phyloP scores from a whole-genome alignment of 371 early-diverging fungal genomes.

The Lichtheimia ramosa region DNA sequence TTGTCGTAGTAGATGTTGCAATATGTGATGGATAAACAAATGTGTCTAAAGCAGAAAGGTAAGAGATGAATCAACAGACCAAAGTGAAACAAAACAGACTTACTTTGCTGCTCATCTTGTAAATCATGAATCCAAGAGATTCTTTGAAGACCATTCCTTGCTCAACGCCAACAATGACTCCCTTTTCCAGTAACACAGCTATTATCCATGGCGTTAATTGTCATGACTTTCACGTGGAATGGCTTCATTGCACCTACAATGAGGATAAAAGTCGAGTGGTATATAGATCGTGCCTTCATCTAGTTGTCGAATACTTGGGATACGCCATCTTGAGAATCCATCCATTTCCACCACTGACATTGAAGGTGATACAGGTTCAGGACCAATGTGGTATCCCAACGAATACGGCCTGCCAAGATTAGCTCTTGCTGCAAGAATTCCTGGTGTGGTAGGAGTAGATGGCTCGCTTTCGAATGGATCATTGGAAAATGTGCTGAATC shows the following conservation, averaged over 20 bases:
- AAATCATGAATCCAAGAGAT: conserved; percentile 61
- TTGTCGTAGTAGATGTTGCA: conserved; percentile 62
- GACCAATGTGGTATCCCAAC: conserved; percentile 33
- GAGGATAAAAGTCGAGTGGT: conserved; percentile 79
- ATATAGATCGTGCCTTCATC: conserved; percentile 47
- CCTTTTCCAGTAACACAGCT: conserved; percentile 76
- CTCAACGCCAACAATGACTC: conserved; percentile 80
- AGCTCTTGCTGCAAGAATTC: conserved; percentile 20
- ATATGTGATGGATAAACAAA: conserved; percentile 71
- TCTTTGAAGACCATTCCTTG: conserved; percentile 61
- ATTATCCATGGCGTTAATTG: not conserved
- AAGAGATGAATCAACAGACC: not conserved
- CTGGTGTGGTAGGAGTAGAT: conserved; percentile 39
- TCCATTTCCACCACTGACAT: conserved; percentile 25
- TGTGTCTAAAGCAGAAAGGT: conserved; percentile 64
- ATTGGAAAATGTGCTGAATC: conserved; percentile 25
- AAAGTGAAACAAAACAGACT: not conserved
- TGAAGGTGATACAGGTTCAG: conserved; percentile 29
- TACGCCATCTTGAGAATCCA: conserved; percentile 37
- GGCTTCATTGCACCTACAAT: conserved; percentile 52
- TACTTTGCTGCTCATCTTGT: conserved; percentile 72
- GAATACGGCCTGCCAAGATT: conserved; percentile 40
- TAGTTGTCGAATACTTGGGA: conserved; percentile 30
- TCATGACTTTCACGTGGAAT: too few species aligned
- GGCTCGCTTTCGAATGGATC: conserved; percentile 34